Conservation (phyloP, 345 rosid genomes). For the Heritiera fomes region DNA sequence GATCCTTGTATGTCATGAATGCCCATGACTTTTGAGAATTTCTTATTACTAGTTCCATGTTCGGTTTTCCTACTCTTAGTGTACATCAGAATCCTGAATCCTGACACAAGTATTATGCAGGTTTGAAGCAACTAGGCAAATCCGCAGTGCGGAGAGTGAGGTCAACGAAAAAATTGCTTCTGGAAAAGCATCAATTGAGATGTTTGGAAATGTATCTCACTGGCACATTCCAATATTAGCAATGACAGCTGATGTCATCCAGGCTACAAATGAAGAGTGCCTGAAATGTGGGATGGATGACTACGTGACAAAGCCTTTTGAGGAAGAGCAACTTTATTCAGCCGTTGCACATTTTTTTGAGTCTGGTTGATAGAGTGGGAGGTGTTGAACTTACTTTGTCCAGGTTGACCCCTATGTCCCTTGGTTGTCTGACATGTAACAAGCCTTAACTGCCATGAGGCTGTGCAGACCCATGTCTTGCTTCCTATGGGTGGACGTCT, state of each 20-base stretch:
- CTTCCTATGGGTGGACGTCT: not conserved
- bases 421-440: slow-evolving; percentile 21
- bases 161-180: slow-evolving; percentile 55
- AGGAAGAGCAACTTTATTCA: slow-evolving; percentile 73
- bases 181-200: slow-evolving; percentile 47
- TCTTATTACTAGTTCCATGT: not conserved
- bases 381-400: slow-evolving; percentile 21
- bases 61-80: not conserved
- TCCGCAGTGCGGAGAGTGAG: slow-evolving; percentile 56
- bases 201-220: slow-evolving; percentile 37
- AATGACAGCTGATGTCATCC: slow-evolving; percentile 94
- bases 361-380: slow-evolving; percentile 36
- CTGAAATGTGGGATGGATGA: slow-evolving; percentile 87
- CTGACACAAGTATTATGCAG: slow-evolving; percentile 39
- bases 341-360: slow-evolving; percentile 72
- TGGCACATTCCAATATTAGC: slow-evolving; percentile 87
- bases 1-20: not conserved
- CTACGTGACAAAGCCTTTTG: slow-evolving; percentile 81
- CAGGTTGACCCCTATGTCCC: slow-evolving; percentile 21
- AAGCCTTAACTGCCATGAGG: slow-evolving; percentile 15
- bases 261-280: slow-evolving; percentile 73
- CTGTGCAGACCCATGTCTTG: not conserved
- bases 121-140: slow-evolving; percentile 78
- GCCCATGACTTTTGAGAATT: not conserved
- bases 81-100: not conserved